phyloP scores from a whole-genome alignment of 78 protist genomes.

The Emiliania huxleyi region DNA sequence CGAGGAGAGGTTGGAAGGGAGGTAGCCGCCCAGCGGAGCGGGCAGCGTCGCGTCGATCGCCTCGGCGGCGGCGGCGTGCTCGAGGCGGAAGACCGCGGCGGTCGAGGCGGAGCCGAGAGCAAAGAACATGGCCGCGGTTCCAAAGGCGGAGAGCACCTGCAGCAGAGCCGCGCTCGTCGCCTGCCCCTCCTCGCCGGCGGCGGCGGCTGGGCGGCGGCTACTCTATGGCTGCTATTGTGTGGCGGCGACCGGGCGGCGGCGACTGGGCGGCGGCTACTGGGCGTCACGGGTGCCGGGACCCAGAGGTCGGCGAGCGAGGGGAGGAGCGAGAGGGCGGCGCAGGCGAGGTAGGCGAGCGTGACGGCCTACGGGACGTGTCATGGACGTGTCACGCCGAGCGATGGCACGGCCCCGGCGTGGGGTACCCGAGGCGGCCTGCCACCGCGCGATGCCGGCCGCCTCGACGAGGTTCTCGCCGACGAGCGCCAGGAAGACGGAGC shows the following conservation, averaged over 20 bases:
- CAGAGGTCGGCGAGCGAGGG: not conserved
- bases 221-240: too few relatives aligned
- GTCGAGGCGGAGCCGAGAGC: not conserved
- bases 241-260: too few relatives aligned
- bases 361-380: not conserved
- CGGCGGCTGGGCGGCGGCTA: too few relatives aligned
- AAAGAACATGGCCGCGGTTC: not conserved
- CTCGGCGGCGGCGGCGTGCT: not conserved
- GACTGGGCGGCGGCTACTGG: too few relatives aligned
- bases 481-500: not conserved
- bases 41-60: not conserved
- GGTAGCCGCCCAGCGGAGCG: not conserved
- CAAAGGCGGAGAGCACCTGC: not conserved
- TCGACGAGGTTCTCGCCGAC: not conserved
- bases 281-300: too few relatives aligned
- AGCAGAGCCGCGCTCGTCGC: too few relatives aligned
- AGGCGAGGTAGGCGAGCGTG: not conserved
- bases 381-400: too few relatives aligned
- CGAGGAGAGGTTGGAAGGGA: not conserved
- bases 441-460: not conserved
- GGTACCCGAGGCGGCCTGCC: too few relatives aligned
- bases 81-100: not conserved
- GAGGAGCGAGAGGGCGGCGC: not conserved
- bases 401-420: too few relatives aligned
- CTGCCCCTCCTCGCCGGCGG: too few relatives aligned